Conservation (phyloP, 78 protist genomes). For the Dictyostelium purpureum region DNA sequence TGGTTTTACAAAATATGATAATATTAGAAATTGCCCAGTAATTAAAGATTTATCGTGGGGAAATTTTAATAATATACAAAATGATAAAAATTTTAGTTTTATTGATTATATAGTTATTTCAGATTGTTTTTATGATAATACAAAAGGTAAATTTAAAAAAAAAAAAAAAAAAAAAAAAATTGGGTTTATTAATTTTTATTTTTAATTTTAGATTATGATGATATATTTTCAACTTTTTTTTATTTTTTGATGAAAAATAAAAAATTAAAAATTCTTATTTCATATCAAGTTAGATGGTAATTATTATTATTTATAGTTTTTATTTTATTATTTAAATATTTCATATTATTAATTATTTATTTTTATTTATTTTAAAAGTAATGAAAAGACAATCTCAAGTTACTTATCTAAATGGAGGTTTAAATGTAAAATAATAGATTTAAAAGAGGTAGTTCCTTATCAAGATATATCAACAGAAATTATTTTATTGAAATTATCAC, state of each 20-base stretch:
- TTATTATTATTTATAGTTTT: neutral
- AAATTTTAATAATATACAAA: neutral
- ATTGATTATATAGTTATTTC: slow-evolving; percentile 1
- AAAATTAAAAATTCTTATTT: neutral
- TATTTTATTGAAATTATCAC: neutral
- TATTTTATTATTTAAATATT: no score
- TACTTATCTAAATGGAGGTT: neutral
- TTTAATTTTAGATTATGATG: slow-evolving; percentile 4
- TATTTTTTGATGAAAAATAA: neutral
- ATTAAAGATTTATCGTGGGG: neutral
- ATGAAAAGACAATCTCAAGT: neutral
- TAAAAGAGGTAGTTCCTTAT: no score
- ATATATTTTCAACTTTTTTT: slow-evolving; percentile 7
- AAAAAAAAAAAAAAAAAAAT: no score
- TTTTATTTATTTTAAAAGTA: neutral
- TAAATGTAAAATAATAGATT: neutral
- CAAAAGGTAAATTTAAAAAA: no score
- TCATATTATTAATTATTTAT: neutral
- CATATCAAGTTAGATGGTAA: slow-evolving; percentile 2
- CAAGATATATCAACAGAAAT: neutral
- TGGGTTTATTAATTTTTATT: neutral
- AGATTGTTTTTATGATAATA: slow-evolving; percentile 32
- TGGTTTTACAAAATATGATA: neutral
- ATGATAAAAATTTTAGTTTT: neutral
- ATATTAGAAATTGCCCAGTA: neutral